These are phyloP conservation scores for Psilocybe sp. DNA, from an alignment of 768 basidiomycete species.

Conservation along the genomic window DNA sequence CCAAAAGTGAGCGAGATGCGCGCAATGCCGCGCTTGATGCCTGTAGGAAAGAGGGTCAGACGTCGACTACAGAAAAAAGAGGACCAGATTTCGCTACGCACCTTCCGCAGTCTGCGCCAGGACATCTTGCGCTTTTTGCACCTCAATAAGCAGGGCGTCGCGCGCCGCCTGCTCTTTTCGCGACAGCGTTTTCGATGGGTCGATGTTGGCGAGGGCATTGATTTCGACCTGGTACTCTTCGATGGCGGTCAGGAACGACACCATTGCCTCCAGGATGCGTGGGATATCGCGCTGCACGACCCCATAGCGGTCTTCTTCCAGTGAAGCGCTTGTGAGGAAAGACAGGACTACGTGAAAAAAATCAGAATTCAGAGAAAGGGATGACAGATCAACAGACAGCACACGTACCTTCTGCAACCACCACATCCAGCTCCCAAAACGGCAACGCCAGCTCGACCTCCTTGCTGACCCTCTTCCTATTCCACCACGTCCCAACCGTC, in stretches of 20 bases:
- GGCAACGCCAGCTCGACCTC: conserved; percentile 55
- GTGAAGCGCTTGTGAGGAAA: conserved; percentile 64
- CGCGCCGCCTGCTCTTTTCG: conserved; percentile 33
- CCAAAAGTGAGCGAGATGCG: conserved; percentile 73
- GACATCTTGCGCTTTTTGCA: conserved; percentile 52
- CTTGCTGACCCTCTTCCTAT: conserved; percentile 48
- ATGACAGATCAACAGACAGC: background rate
- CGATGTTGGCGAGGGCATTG: conserved; percentile 32
- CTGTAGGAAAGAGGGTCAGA: conserved; percentile 28
- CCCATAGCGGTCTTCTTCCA: conserved; percentile 79
- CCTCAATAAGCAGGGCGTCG: conserved; percentile 43
- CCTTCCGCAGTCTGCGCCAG: conserved; percentile 57
- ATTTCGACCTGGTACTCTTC: conserved; percentile 65
- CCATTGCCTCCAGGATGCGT: conserved; percentile 72
- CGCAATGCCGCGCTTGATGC: conserved; percentile 63
- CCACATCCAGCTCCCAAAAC: conserved; percentile 58
- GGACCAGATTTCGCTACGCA: conserved; percentile 29
- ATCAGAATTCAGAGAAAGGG: background rate
- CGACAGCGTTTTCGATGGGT: conserved; percentile 31
- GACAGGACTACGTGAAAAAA: conserved; percentile 50
- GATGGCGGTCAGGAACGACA: conserved; percentile 61
- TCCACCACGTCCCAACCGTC: conserved; percentile 52
- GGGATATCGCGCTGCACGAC: conserved; percentile 85
- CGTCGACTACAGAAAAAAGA: background rate
- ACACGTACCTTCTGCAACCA: conserved; percentile 57